These are phyloP conservation scores for Exophiala bonariae DNA, from an alignment of 2,329 filamentous ascomycete species.

Conservation along the genomic window DNA sequence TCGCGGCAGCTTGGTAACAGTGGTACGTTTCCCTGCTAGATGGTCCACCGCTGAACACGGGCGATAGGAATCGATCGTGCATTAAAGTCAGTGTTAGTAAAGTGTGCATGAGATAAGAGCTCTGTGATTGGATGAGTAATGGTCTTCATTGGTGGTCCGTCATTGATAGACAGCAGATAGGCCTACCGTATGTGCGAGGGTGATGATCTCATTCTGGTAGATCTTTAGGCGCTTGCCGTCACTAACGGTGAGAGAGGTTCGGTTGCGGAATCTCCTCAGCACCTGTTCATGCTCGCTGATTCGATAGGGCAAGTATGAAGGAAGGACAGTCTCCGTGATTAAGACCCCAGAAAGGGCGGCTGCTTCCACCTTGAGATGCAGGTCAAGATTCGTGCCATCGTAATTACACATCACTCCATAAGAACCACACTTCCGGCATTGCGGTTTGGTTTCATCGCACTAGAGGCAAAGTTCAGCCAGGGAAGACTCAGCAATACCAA, in stretches of 20 bases:
- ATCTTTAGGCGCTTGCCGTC: not conserved
- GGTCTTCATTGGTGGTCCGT: too few relatives aligned
- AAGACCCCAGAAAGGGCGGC: not conserved
- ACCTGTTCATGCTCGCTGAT: not conserved
- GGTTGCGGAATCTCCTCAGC: not conserved
- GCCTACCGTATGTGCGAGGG: not conserved
- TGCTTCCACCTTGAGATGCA: slow-evolving; percentile 4
- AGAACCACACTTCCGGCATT: slow-evolving; percentile 43
- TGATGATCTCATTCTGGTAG: slow-evolving; percentile 8
- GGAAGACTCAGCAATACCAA: not conserved
- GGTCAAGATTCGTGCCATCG: slow-evolving; percentile 40
- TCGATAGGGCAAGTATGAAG: not conserved
- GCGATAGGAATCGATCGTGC: slow-evolving; percentile 49
- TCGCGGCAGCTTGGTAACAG: slow-evolving; percentile 30
- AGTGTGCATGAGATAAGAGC: slow-evolving; percentile 55
- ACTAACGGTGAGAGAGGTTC: not conserved
- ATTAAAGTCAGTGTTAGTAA: slow-evolving; percentile 54
- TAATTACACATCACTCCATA: slow-evolving; percentile 51
- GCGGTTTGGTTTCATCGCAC: slow-evolving; percentile 50
- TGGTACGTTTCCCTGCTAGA: slow-evolving; percentile 46
- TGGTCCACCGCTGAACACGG: too few relatives aligned
- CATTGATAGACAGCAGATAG: not conserved
- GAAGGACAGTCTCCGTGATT: not conserved
- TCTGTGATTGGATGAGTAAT: slow-evolving; percentile 30
- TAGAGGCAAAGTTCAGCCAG: slow-evolving; percentile 21